phyloP scores from a whole-genome alignment of 768 basidiomycete species.

The Suillus subluteus region DNA sequence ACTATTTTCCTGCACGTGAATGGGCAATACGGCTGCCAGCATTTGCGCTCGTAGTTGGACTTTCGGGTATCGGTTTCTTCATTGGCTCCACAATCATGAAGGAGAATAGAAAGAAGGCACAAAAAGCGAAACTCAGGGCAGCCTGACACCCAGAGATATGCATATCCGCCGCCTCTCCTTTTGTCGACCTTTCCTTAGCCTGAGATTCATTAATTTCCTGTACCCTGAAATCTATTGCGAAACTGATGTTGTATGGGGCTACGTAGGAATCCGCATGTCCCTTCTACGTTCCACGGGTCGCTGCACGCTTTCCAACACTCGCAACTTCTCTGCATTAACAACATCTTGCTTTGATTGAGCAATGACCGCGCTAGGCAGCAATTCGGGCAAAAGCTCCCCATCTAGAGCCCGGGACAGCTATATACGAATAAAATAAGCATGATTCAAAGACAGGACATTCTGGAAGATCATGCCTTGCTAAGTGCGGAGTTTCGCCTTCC shows the following conservation, averaged over 20 bases:
- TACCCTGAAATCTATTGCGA: background rate
- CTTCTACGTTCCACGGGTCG: constrained; percentile 30
- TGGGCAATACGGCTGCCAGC: constrained; percentile 92
- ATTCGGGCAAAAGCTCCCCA: constrained; percentile 53
- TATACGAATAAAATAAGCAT: background rate
- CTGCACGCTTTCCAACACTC: constrained; percentile 48
- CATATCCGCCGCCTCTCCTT: background rate
- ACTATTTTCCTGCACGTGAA: constrained; percentile 84
- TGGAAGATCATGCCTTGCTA: constrained; percentile 47
- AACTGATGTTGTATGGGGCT: background rate
- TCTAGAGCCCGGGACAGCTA: constrained; percentile 60
- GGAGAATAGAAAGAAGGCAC: constrained; percentile 71
- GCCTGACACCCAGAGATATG: constrained; percentile 43
- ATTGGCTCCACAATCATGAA: constrained; percentile 75
- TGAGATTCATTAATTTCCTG: background rate
- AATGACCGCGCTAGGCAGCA: constrained; percentile 49
- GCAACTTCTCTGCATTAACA: constrained; percentile 70
- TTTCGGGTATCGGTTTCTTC: constrained; percentile 80
- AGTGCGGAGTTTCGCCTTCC: constrained; percentile 50
- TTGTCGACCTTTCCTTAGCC: background rate
- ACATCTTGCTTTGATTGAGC: constrained; percentile 66
- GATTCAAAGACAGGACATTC: background rate
- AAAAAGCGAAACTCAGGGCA: constrained; percentile 61
- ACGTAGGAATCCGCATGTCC: constrained; percentile 18
- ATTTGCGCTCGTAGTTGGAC: constrained; percentile 77